phyloP scores from a whole-genome alignment of 371 early-diverging fungal species.

The Saksenaea vasiformis region DNA sequence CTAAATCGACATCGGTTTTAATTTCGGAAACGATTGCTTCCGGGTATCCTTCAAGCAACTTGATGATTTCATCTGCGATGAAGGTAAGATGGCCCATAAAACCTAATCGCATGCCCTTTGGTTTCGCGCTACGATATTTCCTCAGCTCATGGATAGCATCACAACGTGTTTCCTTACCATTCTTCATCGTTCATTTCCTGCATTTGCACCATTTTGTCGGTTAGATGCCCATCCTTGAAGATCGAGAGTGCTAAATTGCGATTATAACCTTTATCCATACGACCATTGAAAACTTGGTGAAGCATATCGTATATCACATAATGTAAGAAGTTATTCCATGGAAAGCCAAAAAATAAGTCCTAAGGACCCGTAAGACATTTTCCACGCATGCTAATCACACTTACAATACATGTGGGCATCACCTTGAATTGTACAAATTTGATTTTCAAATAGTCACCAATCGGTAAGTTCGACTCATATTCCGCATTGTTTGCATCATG shows the following conservation, averaged over 20 bases:
- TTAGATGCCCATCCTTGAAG: slow-evolving; percentile 79
- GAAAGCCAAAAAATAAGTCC: slow-evolving; percentile 85
- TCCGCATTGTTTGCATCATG: background rate
- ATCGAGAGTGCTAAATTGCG: slow-evolving; percentile 73
- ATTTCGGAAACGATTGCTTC: slow-evolving; percentile 54
- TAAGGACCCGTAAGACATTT: background rate
- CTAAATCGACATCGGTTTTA: slow-evolving; percentile 67
- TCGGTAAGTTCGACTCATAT: background rate
- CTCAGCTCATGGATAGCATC: background rate
- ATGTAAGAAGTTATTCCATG: slow-evolving; percentile 95
- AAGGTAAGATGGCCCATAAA: slow-evolving; percentile 97
- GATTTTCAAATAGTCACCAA: slow-evolving; percentile 70
- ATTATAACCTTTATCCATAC: slow-evolving; percentile 62
- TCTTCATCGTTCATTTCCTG: slow-evolving; percentile 47
- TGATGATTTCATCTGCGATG: slow-evolving; percentile 92
- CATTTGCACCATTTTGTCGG: slow-evolving; percentile 76
- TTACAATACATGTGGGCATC: slow-evolving; percentile 56
- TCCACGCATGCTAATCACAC: background rate
- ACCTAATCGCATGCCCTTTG: slow-evolving; percentile 88
- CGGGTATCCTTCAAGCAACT: slow-evolving; percentile 72
- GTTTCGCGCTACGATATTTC: slow-evolving; percentile 48
- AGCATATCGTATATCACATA: slow-evolving; percentile 95
- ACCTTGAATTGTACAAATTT: slow-evolving; percentile 64
- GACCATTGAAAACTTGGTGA: slow-evolving; percentile 89
- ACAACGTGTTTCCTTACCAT: slow-evolving; percentile 22